Percentiles rank a stretch among this genome's conserved stretches.
Evolutionary conservation across 306 rosid genomes (phyloP).

Genomic region (Pueraria montana): DNA sequence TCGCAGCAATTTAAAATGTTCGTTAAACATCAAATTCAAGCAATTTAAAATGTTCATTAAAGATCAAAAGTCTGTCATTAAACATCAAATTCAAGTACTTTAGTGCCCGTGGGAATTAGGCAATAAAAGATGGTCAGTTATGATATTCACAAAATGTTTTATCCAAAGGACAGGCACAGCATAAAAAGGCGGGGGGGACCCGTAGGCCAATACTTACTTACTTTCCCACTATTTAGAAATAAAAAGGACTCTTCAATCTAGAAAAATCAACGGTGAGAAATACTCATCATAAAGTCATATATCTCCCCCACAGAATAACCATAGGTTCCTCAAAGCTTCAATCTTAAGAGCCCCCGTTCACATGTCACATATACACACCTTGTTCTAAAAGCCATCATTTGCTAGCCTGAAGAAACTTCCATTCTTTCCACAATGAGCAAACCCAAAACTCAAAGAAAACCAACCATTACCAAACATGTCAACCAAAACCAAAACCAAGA

Average conservation of each 20-base stretch:
- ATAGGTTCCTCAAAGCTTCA: slow-evolving; percentile 44
- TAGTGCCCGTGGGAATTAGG: slow-evolving; percentile 42
- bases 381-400: slow-evolving; percentile 37
- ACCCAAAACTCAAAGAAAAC: slow-evolving; percentile 60
- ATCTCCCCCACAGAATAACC: slow-evolving; percentile 35
- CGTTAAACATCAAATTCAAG: neutral
- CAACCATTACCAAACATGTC: slow-evolving; percentile 54
- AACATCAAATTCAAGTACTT: slow-evolving; percentile 41
- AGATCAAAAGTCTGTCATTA: slow-evolving; percentile 3
- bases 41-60: neutral
- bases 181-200: slow-evolving; percentile 60
- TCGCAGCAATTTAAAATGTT: neutral
- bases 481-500: slow-evolving; percentile 61
- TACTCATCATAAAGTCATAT: slow-evolving; percentile 31
- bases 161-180: slow-evolving; percentile 41
- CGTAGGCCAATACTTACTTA: slow-evolving; percentile 37
- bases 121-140: slow-evolving; percentile 36
- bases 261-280: slow-evolving; percentile 54
- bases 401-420: slow-evolving; percentile 36
- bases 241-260: slow-evolving; percentile 23
- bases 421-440: slow-evolving; percentile 70
- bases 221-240: slow-evolving; percentile 29
- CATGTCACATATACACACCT: neutral
- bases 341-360: slow-evolving; percentile 26
- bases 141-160: slow-evolving; percentile 47